Conservation (phyloP, 2,329 filamentous ascomycete species). For the Cercospora citrullina region DNA sequence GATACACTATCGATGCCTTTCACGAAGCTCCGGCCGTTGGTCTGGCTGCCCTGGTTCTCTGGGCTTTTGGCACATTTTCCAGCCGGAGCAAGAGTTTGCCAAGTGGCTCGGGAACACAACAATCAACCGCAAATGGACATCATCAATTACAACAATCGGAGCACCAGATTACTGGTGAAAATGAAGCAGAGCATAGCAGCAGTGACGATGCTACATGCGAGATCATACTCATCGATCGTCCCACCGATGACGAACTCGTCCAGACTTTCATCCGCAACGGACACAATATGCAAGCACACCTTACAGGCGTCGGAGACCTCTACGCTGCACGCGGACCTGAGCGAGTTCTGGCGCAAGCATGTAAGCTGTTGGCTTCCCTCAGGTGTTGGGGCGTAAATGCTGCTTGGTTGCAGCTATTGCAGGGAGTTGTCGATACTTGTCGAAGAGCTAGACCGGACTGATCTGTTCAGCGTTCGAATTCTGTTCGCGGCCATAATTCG, state of each 20-base stretch:
- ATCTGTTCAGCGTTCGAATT: not conserved
- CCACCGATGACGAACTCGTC: conserved; percentile 59
- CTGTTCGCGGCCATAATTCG: not conserved
- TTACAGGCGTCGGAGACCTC: conserved; percentile 56
- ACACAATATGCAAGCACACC: conserved; percentile 51
- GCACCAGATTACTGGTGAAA: not conserved
- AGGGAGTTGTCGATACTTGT: conserved; percentile 10
- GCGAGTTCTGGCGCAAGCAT: conserved; percentile 43
- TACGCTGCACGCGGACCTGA: conserved; percentile 42
- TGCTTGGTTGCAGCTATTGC: conserved; percentile 13
- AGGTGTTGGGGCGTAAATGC: conserved; percentile 25
- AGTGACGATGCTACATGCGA: conserved; percentile 21
- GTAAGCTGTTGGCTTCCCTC: conserved; percentile 37
- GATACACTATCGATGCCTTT: conserved; percentile 52
- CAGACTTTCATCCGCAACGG: conserved; percentile 57
- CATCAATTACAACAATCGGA: not conserved
- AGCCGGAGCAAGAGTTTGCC: not conserved
- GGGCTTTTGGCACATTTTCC: conserved; percentile 54
- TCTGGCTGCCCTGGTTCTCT: conserved; percentile 64
- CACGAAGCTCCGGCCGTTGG: conserved; percentile 68
- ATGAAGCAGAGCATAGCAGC: conserved; percentile 8
- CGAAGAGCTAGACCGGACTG: not conserved
- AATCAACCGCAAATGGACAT: not conserved
- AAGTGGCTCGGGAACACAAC: not conserved
- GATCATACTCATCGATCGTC: conserved; percentile 57